phyloP scores from a whole-genome alignment of 2,329 filamentous ascomycete species.

The Aspergillus sp. region DNA sequence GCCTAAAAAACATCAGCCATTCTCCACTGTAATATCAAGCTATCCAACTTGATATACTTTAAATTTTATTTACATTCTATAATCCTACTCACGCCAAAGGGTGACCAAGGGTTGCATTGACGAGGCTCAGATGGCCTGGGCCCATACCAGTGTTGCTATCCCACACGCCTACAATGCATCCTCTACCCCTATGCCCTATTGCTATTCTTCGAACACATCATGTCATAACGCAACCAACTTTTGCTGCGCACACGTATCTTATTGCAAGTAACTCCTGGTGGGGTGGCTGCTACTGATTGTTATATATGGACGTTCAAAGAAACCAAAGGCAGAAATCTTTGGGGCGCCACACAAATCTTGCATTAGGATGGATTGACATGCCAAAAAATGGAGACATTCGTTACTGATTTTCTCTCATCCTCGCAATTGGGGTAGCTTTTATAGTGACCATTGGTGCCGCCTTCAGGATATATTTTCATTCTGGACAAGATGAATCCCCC shows the following conservation, averaged over 20 bases:
- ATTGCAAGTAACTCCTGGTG: no score
- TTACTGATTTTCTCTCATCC: conserved; percentile 83
- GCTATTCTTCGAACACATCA: conserved; percentile 69
- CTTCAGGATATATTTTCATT: conserved; percentile 67
- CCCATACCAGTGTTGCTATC: not conserved
- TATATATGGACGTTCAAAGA: conserved; percentile 75
- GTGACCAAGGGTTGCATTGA: not conserved
- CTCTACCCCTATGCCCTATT: conserved; percentile 65
- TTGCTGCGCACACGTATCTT: no score
- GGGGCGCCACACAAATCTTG: conserved; percentile 60
- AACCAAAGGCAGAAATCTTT: conserved; percentile 53
- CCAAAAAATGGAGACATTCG: conserved; percentile 93
- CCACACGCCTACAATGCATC: conserved; percentile 27
- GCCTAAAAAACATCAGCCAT: no score
- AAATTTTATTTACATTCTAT: no score
- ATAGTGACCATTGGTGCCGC: conserved; percentile 58
- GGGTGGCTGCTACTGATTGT: conserved; percentile 68
- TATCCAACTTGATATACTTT: no score
- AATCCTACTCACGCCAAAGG: not conserved
- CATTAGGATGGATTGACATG: conserved; percentile 85
- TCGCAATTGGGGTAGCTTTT: conserved; percentile 70
- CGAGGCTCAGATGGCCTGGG: not conserved
- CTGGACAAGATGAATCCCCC: conserved; percentile 85
- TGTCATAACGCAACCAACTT: conserved; percentile 69
- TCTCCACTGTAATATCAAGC: no score